phyloP scores from a whole-genome alignment of 192 early-diverging fungal genomes.

The Neocallimastix lanati region DNA sequence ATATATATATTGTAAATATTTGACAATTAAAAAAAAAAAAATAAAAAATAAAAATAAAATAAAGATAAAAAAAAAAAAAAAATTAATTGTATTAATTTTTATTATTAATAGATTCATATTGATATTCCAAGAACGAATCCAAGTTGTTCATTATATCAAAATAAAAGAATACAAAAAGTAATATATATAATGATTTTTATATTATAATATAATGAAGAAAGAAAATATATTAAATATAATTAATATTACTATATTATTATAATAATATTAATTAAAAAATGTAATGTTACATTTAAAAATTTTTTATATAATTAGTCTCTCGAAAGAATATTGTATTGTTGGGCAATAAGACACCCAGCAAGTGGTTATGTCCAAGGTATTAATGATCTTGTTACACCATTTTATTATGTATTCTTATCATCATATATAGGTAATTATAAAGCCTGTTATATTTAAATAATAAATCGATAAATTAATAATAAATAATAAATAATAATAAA shows the following conservation, averaged over 20 bases:
- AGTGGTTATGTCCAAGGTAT: slow-evolving; percentile 98
- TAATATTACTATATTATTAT: not conserved
- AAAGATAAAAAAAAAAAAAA: too few species aligned
- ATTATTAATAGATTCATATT: slow-evolving; percentile 69
- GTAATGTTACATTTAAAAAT: too few species aligned
- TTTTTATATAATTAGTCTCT: slow-evolving; percentile 34
- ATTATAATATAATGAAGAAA: not conserved
- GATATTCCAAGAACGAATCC: slow-evolving; percentile 85
- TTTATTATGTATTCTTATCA: slow-evolving; percentile 79
- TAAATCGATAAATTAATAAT: too few species aligned
- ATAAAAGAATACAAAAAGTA: slow-evolving; percentile 60
- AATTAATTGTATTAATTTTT: too few species aligned
- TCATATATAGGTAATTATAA: slow-evolving; percentile 48
- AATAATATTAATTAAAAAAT: not conserved
- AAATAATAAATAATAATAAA: too few species aligned
- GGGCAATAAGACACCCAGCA: slow-evolving; percentile 97
- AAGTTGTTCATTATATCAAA: slow-evolving; percentile 67
- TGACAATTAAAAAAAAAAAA: too few species aligned
- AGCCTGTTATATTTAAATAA: too few species aligned
- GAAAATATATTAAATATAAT: not conserved
- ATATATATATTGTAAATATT: too few species aligned
- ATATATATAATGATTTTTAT: not conserved
- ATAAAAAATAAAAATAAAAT: too few species aligned
- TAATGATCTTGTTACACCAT: slow-evolving; percentile 92
- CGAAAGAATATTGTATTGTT: slow-evolving; percentile 84